Percentiles rank a stretch among this genome's conserved stretches.
phyloP scores from a whole-genome alignment of 2,329 filamentous ascomycete species.

The Dothistroma septosporum region DNA sequence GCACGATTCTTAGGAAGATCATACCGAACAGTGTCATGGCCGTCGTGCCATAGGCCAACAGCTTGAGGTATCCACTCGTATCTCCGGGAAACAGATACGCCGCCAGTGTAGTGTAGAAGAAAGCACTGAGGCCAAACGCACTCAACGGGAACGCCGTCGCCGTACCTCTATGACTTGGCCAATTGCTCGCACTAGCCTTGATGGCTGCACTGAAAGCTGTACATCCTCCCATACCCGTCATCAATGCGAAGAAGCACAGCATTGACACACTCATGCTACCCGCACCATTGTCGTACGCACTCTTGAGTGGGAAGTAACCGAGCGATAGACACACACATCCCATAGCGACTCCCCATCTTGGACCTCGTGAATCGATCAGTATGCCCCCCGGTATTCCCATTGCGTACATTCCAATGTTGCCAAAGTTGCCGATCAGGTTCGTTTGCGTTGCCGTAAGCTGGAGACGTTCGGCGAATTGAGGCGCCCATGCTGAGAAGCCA shows the following conservation, averaged over 20 bases:
- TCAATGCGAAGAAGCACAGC: constrained; percentile 77
- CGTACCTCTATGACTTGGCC: constrained; percentile 84
- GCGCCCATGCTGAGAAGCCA: constrained; percentile 96
- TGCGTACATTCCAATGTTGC: constrained; percentile 91
- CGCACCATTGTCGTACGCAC: constrained; percentile 67
- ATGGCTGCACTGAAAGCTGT: constrained; percentile 84
- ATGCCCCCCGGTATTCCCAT: constrained; percentile 85
- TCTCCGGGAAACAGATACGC: constrained; percentile 75
- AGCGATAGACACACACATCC: constrained; percentile 68
- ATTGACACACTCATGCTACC: constrained; percentile 53
- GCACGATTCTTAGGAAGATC: constrained; percentile 77
- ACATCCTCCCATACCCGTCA: constrained; percentile 85
- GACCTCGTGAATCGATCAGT: constrained; percentile 77
- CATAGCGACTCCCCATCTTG: constrained; percentile 70
- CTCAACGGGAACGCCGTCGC: constrained; percentile 91
- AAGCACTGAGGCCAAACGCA: constrained; percentile 89
- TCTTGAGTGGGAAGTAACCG: constrained; percentile 83
- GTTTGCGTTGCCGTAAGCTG: constrained; percentile 86
- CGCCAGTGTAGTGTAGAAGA: constrained; percentile 86
- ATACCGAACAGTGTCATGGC: constrained; percentile 70
- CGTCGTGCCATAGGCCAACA: constrained; percentile 77
- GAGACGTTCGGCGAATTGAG: constrained; percentile 84
- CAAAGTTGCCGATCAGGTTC: constrained; percentile 76
- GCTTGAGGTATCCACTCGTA: constrained; percentile 72
- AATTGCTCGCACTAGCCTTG: constrained; percentile 82